phyloP scores from a whole-genome alignment of 768 basidiomycete genomes.

The Mycena polygramma region DNA sequence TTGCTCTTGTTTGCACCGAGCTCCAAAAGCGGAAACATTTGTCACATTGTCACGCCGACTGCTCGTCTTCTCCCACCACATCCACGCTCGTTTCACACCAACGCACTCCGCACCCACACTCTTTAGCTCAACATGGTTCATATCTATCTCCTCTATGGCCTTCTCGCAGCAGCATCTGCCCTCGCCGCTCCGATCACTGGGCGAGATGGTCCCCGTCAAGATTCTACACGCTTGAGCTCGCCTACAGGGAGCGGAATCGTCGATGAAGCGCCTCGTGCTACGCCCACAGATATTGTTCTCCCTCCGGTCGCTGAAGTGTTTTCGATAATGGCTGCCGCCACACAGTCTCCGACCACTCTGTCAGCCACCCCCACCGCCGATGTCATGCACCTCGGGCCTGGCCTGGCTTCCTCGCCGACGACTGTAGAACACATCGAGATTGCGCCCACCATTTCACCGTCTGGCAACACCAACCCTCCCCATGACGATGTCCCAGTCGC shows the following conservation, averaged over 20 bases:
- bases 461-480: background rate
- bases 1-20: background rate
- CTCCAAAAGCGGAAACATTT: background rate
- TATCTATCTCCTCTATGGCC: constrained; percentile 18
- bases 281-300: constrained; percentile 5
- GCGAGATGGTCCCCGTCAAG: constrained; percentile 20
- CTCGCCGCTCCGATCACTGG: constrained; percentile 26
- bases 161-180: constrained; percentile 24
- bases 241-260: constrained; percentile 3
- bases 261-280: constrained; percentile 7
- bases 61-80: constrained; percentile 17
- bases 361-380: constrained; percentile 18
- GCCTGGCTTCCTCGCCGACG: constrained; percentile 25
- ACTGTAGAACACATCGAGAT: constrained; percentile 14
- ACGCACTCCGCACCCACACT: constrained; percentile 28
- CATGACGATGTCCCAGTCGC: constrained; percentile 1
- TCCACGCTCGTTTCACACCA: constrained; percentile 27
- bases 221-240: constrained; percentile 16
- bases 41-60: background rate
- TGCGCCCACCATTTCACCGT: constrained; percentile 18
- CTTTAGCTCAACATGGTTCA: constrained; percentile 32
- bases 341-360: constrained; percentile 9
- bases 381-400: constrained; percentile 19
- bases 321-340: constrained; percentile 28
- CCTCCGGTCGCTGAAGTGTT: constrained; percentile 32